Evolutionary conservation across 169 alveolate species (phyloP), one percentile per base, ranked within the genome.

Genomic region (Eimeria tenella): DNA sequence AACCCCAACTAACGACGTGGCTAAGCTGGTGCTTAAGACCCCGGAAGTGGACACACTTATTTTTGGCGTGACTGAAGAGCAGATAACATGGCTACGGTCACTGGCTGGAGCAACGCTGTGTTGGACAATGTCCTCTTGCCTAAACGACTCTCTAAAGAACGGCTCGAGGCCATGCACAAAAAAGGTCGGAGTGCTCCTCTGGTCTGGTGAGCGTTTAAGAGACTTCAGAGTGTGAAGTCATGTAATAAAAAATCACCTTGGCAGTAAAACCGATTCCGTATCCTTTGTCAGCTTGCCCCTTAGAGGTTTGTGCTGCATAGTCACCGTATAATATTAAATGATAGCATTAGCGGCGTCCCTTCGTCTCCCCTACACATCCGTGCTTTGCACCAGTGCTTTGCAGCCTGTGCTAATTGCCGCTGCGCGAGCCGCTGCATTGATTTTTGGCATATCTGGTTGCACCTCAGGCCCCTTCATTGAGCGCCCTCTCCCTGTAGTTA

Each of bases 131-230:
- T 77, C 91, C 23, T 31, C 60, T 15, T 84, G 91, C 81, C 11
- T 77, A 31, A 52, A 25, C 13, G 91, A 84, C 63, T 55, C 65
- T 42, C 49, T 31, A 23, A 84, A 42, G 79, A 4, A 58, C 81
- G 79, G 81, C 19, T 15, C 91, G 50, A 21, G 91, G 91, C 91
- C 91, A 17, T 84, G 91, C 91, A 62, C 91, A 58, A 84, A 84
- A 77, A 52, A 71, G 4, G 74, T 84, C 52, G 91, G 91, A 84
- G 52, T 23, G 55, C 91, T 84, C 15, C 23, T 60, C 5, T 84
- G 91, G 91, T 21, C 91, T 31, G 91, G 91, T 62, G 62, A 62
- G 91, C 81, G 81, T n/a, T 11, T n/a, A 56, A 73, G 6, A 5
- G 83, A n/a, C 68, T 60, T 13, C 19, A 9, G 2, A 31, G 42